Evolutionary conservation across 208 protist species (phyloP).

Genomic region (Trypanosoma lewisi): DNA sequence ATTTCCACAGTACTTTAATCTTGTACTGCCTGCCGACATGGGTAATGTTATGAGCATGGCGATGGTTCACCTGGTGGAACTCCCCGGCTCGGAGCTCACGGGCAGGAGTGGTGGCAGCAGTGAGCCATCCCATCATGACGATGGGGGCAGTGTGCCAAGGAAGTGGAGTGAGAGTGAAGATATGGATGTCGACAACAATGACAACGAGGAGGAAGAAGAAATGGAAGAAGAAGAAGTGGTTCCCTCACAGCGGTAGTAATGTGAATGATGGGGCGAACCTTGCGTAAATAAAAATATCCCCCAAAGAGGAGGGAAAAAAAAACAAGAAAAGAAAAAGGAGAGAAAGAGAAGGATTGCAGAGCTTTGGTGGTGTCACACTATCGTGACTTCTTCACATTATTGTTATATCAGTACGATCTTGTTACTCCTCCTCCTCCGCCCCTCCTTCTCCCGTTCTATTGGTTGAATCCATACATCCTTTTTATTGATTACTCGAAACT

Average conservation of each 20-base stretch:
- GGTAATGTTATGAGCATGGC: constrained; percentile 65
- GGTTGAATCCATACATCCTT: constrained; percentile 4
- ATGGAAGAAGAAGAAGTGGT: constrained; percentile 1
- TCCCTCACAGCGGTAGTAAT: constrained; percentile 6
- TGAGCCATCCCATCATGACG: neutral
- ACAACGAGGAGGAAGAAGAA: constrained; percentile 9
- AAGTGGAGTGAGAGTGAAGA: constrained; percentile 14
- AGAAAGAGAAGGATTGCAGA: neutral
- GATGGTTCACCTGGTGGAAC: constrained; percentile 72
- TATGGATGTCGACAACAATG: constrained; percentile 9
- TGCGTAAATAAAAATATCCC: too few relatives aligned
- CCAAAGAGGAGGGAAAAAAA: neutral
- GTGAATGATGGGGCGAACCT: neutral
- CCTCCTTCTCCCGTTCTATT: too few relatives aligned
- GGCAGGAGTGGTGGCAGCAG: constrained; percentile 7
- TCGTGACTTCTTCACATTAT: too few relatives aligned
- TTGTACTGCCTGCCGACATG: constrained; percentile 69
- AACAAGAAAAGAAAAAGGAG: neutral
- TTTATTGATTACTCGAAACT: constrained; percentile 7
- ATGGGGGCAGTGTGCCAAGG: neutral
- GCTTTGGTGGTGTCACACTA: neutral
- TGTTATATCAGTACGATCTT: too few relatives aligned
- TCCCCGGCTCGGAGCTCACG: constrained; percentile 40
- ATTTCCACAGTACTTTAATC: constrained; percentile 78
- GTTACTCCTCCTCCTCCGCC: too few relatives aligned